Evolutionary conservation across 371 early-diverging fungal species (phyloP).

Genomic region (Syncephalastrum racemosum): DNA sequence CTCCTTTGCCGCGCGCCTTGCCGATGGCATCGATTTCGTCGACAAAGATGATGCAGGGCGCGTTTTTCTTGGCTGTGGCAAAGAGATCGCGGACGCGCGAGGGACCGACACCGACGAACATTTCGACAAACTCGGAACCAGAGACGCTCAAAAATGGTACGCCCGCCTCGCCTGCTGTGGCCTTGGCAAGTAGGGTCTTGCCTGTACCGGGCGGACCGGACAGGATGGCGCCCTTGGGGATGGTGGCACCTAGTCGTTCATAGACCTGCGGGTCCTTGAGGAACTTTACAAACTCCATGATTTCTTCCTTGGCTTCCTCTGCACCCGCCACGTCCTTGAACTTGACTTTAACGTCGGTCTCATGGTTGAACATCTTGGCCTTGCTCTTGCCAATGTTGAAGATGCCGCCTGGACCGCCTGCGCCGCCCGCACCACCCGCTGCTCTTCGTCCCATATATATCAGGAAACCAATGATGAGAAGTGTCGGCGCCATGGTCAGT

Average conservation of each 20-base stretch:
- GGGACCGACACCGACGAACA: conserved; percentile 99
- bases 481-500: conserved; percentile 90
- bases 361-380: conserved; percentile 96
- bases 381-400: conserved; percentile 96
- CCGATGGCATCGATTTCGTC: conserved; percentile 99
- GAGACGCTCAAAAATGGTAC: conserved; percentile 97
- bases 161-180: conserved; percentile 98
- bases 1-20: conserved; percentile 93
- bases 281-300: conserved; percentile 99
- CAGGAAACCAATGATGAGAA: conserved; percentile 84
- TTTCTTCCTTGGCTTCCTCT: conserved; percentile 99
- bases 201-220: conserved; percentile 98
- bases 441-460: conserved; percentile 82
- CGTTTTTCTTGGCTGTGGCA: conserved; percentile 93
- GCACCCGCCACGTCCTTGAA: conserved; percentile 99
- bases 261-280: conserved; percentile 97
- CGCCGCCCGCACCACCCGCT: conserved; percentile 45
- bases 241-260: conserved; percentile 98
- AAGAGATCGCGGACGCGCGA: conserved; percentile 97
- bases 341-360: conserved; percentile 91
- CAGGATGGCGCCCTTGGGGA: conserved; percentile 99
- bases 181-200: conserved; percentile 98
- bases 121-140: conserved; percentile 99
- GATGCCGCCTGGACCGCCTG: conserved; percentile 73
- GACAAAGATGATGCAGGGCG: conserved; percentile 98